phyloP scores from a whole-genome alignment of 768 basidiomycete species.

The Rhizopogon salebrosus region DNA sequence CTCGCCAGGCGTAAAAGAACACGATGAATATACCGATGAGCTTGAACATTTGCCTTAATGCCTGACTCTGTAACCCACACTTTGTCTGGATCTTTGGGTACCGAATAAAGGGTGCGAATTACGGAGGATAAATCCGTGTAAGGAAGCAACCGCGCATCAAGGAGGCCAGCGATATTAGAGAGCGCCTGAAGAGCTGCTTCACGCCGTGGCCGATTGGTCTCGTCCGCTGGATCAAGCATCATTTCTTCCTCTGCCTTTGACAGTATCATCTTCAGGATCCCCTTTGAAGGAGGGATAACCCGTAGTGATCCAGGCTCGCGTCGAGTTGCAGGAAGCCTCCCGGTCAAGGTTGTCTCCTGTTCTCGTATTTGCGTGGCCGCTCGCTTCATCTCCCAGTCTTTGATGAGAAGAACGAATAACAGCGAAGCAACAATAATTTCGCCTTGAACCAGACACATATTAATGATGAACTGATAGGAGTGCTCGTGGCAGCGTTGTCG shows the following conservation, averaged over 20 bases:
- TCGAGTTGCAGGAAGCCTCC: slow-evolving; percentile 11
- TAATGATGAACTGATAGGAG: slow-evolving; percentile 58
- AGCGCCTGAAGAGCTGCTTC: slow-evolving; percentile 52
- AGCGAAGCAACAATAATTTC: slow-evolving; percentile 76
- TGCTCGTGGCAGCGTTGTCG: slow-evolving; percentile 50
- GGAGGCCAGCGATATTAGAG: slow-evolving; percentile 47
- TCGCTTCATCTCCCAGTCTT: slow-evolving; percentile 51
- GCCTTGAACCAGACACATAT: slow-evolving; percentile 66
- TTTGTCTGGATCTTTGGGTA: slow-evolving; percentile 33
- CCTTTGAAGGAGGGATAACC: slow-evolving; percentile 20
- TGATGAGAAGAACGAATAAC: slow-evolving; percentile 58
- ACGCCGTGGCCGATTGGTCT: slow-evolving; percentile 15
- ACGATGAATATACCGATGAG: slow-evolving; percentile 43
- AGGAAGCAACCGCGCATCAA: slow-evolving; percentile 47
- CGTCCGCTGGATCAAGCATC: slow-evolving; percentile 16
- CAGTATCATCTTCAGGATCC: slow-evolving; percentile 29
- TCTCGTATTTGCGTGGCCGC: slow-evolving; percentile 19
- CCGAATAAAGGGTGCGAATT: slow-evolving; percentile 41
- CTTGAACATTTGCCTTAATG: slow-evolving; percentile 27
- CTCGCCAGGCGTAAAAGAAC: slow-evolving; percentile 39
- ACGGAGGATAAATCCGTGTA: slow-evolving; percentile 40
- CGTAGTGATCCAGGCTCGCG: slow-evolving; percentile 8
- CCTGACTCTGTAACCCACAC: slow-evolving; percentile 33
- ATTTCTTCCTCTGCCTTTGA: slow-evolving; percentile 26
- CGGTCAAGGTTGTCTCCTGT: slow-evolving; percentile 11